Conservation (phyloP, 108 stramenopile genomes). For the Fragilariopsis cylindrus region DNA sequence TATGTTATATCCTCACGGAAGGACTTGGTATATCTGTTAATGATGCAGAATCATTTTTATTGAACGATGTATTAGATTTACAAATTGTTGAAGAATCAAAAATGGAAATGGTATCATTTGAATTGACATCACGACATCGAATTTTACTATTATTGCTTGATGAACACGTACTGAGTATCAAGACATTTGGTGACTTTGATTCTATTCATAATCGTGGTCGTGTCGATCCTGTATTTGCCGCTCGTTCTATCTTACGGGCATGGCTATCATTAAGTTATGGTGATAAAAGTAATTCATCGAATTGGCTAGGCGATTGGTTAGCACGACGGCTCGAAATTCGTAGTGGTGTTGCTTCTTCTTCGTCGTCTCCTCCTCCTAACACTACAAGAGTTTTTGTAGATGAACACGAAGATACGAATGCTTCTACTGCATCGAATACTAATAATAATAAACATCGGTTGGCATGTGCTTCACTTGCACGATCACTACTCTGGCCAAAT, state of each 20-base stretch:
- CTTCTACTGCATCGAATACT: background rate
- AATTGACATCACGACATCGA: conserved; percentile 49
- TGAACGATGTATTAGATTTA: conserved; percentile 37
- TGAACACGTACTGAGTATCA: conserved; percentile 60
- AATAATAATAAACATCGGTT: conserved; percentile 45
- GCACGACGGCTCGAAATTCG: conserved; percentile 32
- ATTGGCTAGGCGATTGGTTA: conserved; percentile 62
- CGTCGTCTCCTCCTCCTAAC: background rate
- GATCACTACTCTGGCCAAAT: conserved; percentile 67
- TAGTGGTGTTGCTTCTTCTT: background rate
- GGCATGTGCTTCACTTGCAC: conserved; percentile 73
- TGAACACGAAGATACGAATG: background rate
- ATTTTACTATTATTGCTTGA: conserved; percentile 65
- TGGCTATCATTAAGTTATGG: conserved; percentile 54
- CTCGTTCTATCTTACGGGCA: conserved; percentile 63
- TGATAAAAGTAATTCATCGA: conserved; percentile 21
- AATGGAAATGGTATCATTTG: conserved; percentile 29
- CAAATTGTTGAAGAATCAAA: conserved; percentile 1
- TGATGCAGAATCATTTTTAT: conserved; percentile 61
- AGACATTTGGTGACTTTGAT: conserved; percentile 75
- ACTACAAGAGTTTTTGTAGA: background rate
- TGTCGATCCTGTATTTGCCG: conserved; percentile 75
- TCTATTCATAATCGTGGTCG: conserved; percentile 40
- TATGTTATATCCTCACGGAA: conserved; percentile 61
- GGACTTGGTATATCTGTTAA: conserved; percentile 53